Evolutionary conservation across 179 eudicot species (phyloP).

Genomic region (Beta lomatogona): DNA sequence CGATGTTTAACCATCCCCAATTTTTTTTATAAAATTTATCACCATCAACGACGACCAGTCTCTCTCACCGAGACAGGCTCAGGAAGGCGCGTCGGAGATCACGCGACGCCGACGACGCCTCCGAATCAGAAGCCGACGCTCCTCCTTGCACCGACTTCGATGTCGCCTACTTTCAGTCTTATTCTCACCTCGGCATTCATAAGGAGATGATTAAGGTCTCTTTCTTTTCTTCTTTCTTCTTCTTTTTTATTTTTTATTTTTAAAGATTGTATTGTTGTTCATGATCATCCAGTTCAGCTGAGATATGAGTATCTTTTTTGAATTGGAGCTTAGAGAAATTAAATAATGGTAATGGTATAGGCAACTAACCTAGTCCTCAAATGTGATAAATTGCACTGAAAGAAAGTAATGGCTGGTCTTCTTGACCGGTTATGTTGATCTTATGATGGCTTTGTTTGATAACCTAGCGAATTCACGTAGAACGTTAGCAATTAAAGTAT

Average conservation of each 20-base stretch:
- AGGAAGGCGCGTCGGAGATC: conserved; percentile 24
- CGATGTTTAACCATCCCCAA: too few species aligned
- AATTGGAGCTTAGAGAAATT: background rate
- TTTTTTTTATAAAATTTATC: too few species aligned
- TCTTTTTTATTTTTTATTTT: background rate
- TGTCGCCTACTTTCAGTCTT: conserved; percentile 87
- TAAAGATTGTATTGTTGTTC: background rate
- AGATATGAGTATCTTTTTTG: background rate
- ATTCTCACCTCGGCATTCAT: conserved; percentile 93
- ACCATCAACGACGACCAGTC: background rate
- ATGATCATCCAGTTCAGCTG: background rate
- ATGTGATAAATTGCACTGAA: background rate
- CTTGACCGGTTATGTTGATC: too few species aligned
- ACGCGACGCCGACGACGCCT: conserved; percentile 18
- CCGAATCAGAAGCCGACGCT: conserved; percentile 25
- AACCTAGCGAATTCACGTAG: background rate
- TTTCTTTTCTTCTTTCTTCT: background rate
- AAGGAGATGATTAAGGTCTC: conserved; percentile 96
- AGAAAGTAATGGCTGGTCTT: background rate
- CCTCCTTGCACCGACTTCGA: conserved; percentile 85
- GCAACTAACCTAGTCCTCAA: too few species aligned
- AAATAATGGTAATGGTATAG: background rate
- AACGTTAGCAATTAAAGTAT: background rate
- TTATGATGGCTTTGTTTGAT: too few species aligned
- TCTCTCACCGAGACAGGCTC: conserved; percentile 12